phyloP scores from a whole-genome alignment of 2,329 filamentous ascomycete genomes.

The Neofusicoccum sp. region DNA sequence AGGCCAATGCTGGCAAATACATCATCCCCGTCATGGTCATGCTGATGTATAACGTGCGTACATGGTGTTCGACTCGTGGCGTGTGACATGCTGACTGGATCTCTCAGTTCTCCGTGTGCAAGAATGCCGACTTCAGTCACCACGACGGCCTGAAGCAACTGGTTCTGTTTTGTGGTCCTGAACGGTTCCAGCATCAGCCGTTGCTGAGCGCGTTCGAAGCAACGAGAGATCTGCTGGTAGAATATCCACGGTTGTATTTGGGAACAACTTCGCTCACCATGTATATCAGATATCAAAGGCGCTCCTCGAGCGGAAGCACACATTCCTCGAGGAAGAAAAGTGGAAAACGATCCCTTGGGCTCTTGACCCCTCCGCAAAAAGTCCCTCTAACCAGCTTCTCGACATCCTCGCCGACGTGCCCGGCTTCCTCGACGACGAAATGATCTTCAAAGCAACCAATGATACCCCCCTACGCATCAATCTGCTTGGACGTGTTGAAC shows the following conservation, averaged over 20 bases:
- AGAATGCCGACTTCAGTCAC: constrained; percentile 16
- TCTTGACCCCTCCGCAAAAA: constrained; percentile 15
- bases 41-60: constrained; percentile 21
- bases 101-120: constrained; percentile 13
- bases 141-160: constrained; percentile 20
- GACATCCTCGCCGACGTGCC: constrained; percentile 21
- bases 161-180: constrained; percentile 17
- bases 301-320: constrained; percentile 19
- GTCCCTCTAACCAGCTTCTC: constrained; percentile 15
- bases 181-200: constrained; percentile 17
- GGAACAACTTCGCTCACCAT: background rate
- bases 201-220: constrained; percentile 20
- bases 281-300: constrained; percentile 14
- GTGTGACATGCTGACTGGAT: background rate
- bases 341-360: constrained; percentile 21
- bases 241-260: background rate
- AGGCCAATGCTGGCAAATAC: constrained; percentile 12
- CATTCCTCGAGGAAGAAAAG: constrained; percentile 17
- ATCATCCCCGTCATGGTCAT: constrained; percentile 21
- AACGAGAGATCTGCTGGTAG: constrained; percentile 18
- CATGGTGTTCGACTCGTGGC: background rate
- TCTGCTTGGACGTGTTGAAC: constrained; percentile 15
- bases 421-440: constrained; percentile 18
- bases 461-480: background rate
- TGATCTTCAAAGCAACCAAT: constrained; percentile 1